These are phyloP conservation scores for Lepraria neglecta DNA, from an alignment of 495 filamentous ascomycete genomes.

Conservation along the genomic window DNA sequence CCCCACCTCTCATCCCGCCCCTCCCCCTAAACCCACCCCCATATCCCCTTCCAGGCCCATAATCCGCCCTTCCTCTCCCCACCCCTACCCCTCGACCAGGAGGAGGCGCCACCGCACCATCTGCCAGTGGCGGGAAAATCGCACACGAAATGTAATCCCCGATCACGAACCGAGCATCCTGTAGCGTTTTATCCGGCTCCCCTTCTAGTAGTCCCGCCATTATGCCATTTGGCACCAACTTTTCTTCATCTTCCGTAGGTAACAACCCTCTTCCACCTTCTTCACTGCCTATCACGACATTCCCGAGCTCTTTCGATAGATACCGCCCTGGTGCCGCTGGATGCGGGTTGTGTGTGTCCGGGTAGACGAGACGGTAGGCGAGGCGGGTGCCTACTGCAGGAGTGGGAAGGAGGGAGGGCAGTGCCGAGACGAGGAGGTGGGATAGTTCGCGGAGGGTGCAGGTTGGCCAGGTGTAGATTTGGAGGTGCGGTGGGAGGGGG, in stretches of 20 bases:
- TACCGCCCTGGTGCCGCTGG: conserved; percentile 53
- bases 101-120: conserved; percentile 61
- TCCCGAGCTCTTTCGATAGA: conserved; percentile 70
- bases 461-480: conserved; percentile 83
- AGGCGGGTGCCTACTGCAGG: conserved; percentile 75
- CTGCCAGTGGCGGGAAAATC: conserved; percentile 64
- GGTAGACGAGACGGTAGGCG: conserved; percentile 79
- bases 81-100: conserved; percentile 30
- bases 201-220: conserved; percentile 39
- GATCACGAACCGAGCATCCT: conserved; percentile 72
- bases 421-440: conserved; percentile 60
- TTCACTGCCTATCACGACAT: conserved; percentile 65
- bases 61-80: conserved; percentile 27
- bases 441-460: conserved; percentile 80
- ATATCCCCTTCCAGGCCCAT: conserved; percentile 32
- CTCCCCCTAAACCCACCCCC: conserved; percentile 33
- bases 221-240: conserved; percentile 25
- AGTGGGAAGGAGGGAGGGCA: conserved; percentile 63
- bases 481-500: conserved; percentile 59
- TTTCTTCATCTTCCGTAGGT: conserved; percentile 25
- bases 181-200: conserved; percentile 64
- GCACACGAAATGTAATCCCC: conserved; percentile 83
- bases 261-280: conserved; percentile 26
- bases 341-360: conserved; percentile 58
- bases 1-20: conserved; percentile 34